phyloP scores from a whole-genome alignment of 345 rosid species.

The Corchorus olitorius region DNA sequence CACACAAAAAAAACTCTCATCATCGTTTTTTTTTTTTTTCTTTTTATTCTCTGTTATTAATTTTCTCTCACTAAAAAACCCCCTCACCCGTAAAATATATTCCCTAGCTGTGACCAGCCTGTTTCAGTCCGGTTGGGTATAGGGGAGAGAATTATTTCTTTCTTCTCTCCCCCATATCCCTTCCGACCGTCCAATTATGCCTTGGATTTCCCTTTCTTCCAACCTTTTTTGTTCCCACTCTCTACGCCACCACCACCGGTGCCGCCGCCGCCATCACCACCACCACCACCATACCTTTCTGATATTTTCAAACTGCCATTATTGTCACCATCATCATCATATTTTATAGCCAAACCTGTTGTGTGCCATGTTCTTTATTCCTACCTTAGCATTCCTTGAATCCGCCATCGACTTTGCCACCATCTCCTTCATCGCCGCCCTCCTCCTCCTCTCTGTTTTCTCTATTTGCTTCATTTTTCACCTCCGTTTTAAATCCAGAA shows the following conservation, averaged over 20 bases:
- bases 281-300: neutral
- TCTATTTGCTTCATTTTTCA: constrained; percentile 49
- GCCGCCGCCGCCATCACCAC: neutral
- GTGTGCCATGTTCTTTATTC: constrained; percentile 22
- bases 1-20: neutral
- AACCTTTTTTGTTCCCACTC: neutral
- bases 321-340: neutral
- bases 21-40: too few relatives aligned
- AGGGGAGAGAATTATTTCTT: neutral
- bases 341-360: neutral
- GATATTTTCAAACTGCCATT: neutral
- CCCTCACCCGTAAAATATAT: neutral
- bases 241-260: neutral
- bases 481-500: constrained; percentile 45
- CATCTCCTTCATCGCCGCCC: constrained; percentile 32
- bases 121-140: constrained; percentile 20
- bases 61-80: neutral
- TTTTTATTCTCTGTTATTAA: neutral
- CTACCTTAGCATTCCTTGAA: constrained; percentile 21
- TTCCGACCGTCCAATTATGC: constrained; percentile 16
- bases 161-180: constrained; percentile 4
- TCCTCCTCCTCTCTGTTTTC: constrained; percentile 47
- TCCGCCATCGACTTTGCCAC: constrained; percentile 43
- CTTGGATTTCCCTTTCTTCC: constrained; percentile 5
- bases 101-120: constrained; percentile 11